Evolutionary conservation across 1,139 yeast species (phyloP), one percentile per base, ranked within the genome.

Genomic region (Geotrichum reessii): DNA sequence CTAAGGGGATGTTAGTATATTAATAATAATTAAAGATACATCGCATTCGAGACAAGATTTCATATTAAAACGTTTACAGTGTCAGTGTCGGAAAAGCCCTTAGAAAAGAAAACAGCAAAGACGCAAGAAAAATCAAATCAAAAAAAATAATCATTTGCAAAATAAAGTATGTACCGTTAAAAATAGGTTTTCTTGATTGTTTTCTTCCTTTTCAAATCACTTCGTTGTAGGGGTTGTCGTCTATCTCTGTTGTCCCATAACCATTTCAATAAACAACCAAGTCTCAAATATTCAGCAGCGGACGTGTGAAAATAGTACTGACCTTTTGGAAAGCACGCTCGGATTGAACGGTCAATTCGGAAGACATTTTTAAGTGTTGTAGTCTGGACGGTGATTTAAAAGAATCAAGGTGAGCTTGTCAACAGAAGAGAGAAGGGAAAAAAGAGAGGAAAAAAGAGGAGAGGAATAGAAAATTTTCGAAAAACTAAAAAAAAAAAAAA

Each of bases 251-350:
- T 14, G 42, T 4, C 42, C 42, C n/a, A 46, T 31, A 22, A 50
- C 25, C 31, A 47, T 47, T 25, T 22, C n/a, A 21, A 47, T 47
- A 12, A 47, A 47, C 27, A 12, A 17, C 7, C 19, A 21, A 22
- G 19, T 21, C 49, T 25, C 49, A 9, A 47, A 47, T 25, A 17
- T 47, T 17, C 49, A 47, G 28, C 25, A 24, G 4, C 28, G 28
- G n/a, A 11, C 2, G 28, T 19, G 27, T 47, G 12, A 19, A 6
- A 21, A 47, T 47, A 37, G 22, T 47, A 58, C 53, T 42, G 31
- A 88, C 95, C 95, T 93, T 95, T 87, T 93, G 99, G 97, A 87
- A 93, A 89, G 99, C 99, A 84, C 96, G 93, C 86, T 95, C 99
- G 78, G 97, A 88, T 87, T 93, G 99, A 83, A 95, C 99, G 80